These are phyloP conservation scores for Schrenkiella parvula DNA, from an alignment of 345 rosid genomes.

Conservation along the genomic window DNA sequence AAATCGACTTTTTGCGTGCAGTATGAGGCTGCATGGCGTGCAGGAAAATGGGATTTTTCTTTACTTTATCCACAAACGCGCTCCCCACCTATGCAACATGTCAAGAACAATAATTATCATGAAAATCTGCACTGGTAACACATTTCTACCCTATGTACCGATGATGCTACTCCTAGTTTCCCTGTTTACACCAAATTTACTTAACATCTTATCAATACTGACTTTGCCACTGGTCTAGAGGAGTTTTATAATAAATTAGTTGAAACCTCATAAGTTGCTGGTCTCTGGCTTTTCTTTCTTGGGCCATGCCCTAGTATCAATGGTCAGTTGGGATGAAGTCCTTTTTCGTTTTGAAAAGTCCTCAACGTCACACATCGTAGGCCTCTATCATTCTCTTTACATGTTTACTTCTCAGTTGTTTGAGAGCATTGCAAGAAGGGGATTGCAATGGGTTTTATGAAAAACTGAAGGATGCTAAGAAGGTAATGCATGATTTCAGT, in stretches of 20 bases:
- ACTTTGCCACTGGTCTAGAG: conserved; percentile 1
- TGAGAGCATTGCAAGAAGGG: conserved; percentile 87
- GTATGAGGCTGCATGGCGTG: conserved; percentile 99
- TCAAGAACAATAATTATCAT: conserved; percentile 56
- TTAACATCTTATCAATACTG: not conserved
- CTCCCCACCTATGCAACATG: conserved; percentile 41
- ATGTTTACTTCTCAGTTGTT: conserved; percentile 54
- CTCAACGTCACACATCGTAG: not conserved
- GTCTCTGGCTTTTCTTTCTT: not conserved
- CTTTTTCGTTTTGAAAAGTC: conserved; percentile 2
- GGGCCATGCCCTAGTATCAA: conserved; percentile 2
- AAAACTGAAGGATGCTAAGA: conserved; percentile 62
- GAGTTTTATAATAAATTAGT: conserved; percentile 9
- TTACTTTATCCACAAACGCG: conserved; percentile 45
- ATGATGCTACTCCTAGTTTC: conserved; percentile 17
- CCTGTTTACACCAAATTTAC: conserved; percentile 1
- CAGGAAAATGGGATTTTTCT: conserved; percentile 97
- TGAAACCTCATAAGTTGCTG: not conserved
- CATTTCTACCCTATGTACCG: not conserved
- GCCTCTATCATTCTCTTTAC: conserved; percentile 10
- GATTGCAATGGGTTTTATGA: conserved; percentile 57
- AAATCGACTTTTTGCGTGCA: conserved; percentile 39
- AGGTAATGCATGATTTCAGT: conserved; percentile 45
- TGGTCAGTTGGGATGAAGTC: not conserved
- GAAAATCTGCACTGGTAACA: conserved; percentile 79